Percentiles rank a stretch among this genome's conserved stretches.
These are phyloP conservation scores for Cryphonectria naterciae DNA, from an alignment of 2,329 filamentous ascomycete genomes.

Conservation along the genomic window DNA sequence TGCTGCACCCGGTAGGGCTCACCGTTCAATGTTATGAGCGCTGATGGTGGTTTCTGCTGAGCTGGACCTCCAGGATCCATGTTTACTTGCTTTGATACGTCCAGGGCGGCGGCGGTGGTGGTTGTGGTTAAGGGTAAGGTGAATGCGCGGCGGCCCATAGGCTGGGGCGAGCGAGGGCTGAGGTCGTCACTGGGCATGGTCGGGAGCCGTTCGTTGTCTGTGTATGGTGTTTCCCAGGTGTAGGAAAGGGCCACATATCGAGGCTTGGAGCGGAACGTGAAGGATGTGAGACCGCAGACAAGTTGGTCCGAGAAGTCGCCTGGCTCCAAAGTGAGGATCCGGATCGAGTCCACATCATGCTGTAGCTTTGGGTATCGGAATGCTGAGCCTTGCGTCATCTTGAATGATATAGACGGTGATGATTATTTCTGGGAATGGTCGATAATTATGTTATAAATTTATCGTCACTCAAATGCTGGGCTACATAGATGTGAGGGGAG, in stretches of 20 bases:
- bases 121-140: background rate
- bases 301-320: background rate
- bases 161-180: background rate
- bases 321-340: background rate
- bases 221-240: background rate
- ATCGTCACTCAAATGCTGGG: background rate
- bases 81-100: background rate
- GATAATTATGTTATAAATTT: background rate
- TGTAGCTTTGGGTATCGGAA: constrained; percentile 5
- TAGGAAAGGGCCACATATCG: constrained; percentile 1
- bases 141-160: background rate
- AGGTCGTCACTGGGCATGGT: background rate
- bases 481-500: background rate
- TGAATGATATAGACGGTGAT: background rate
- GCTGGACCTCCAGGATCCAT: background rate
- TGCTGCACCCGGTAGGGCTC: background rate
- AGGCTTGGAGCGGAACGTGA: background rate
- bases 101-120: background rate
- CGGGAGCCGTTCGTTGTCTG: background rate
- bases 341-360: background rate
- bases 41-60: background rate
- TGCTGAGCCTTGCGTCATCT: background rate
- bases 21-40: background rate
- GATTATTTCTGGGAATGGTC: background rate
- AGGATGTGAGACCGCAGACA: background rate